phyloP scores from a whole-genome alignment of 2,329 filamentous ascomycete species.

The Myriosclerotinia duriaeana region DNA sequence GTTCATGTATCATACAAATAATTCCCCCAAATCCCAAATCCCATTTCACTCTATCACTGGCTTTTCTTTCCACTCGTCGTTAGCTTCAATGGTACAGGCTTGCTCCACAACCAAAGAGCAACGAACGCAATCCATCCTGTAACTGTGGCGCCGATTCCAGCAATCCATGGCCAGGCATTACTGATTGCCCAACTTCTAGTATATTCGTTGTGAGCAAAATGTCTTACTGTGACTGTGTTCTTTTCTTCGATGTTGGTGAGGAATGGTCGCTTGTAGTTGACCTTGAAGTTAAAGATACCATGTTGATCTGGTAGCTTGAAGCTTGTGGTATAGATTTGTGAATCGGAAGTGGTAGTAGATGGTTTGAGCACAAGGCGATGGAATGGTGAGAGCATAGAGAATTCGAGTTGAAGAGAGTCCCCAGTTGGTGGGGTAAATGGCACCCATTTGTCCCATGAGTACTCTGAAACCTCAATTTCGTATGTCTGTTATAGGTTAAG shows the following conservation, averaged over 20 bases:
- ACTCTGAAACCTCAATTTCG: constrained; percentile 82
- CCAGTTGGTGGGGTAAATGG: constrained; percentile 69
- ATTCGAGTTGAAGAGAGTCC: constrained; percentile 88
- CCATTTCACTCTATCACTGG: constrained; percentile 37
- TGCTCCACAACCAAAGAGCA: constrained; percentile 80
- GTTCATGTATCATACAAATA: constrained; percentile 38
- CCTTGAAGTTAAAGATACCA: constrained; percentile 96
- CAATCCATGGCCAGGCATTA: constrained; percentile 92
- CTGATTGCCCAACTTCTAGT: constrained; percentile 86
- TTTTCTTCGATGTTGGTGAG: constrained; percentile 89
- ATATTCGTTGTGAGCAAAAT: constrained; percentile 98
- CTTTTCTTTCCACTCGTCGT: constrained; percentile 44
- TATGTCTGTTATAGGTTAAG: constrained; percentile 29
- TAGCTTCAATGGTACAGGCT: constrained; percentile 47
- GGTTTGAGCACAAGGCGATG: constrained; percentile 75
- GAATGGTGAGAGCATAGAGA: constrained; percentile 98
- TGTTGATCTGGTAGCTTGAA: constrained; percentile 94
- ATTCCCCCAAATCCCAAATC: not conserved
- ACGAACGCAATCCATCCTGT: constrained; percentile 83
- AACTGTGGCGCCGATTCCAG: constrained; percentile 81
- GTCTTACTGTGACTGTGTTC: constrained; percentile 87
- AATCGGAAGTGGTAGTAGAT: constrained; percentile 58
- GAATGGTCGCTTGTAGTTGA: constrained; percentile 97
- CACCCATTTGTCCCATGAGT: constrained; percentile 68
- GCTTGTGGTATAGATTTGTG: constrained; percentile 68